phyloP scores from a whole-genome alignment of 2,329 filamentous ascomycete species.

The Alternaria brassicae region DNA sequence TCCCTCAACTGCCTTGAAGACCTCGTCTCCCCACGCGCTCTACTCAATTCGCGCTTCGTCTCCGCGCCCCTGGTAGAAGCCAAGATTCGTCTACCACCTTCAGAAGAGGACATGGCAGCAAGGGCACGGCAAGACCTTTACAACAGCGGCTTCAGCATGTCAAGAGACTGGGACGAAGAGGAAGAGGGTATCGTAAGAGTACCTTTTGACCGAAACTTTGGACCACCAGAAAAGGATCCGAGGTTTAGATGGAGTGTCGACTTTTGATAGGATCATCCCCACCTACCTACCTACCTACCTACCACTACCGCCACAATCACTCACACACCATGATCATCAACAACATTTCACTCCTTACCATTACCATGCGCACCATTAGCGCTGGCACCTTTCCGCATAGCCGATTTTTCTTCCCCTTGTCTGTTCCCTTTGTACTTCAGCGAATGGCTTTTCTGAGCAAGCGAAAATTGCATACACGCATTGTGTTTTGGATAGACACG shows the following conservation, averaged over 20 bases:
- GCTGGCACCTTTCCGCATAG: not conserved
- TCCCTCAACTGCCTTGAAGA: slow-evolving; percentile 51
- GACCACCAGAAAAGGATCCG: slow-evolving; percentile 46
- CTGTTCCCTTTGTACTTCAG: too few species aligned
- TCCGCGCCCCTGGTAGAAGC: slow-evolving; percentile 50
- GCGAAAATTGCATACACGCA: slow-evolving; percentile 5
- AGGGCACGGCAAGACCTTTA: slow-evolving; percentile 19
- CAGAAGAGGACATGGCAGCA: slow-evolving; percentile 38
- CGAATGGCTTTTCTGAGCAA: not conserved
- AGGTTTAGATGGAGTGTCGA: slow-evolving; percentile 54
- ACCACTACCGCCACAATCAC: not conserved
- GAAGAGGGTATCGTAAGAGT: slow-evolving; percentile 27
- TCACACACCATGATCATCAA: not conserved
- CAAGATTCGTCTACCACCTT: slow-evolving; percentile 46
- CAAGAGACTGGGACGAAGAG: slow-evolving; percentile 31
- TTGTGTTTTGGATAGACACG: slow-evolving; percentile 14
- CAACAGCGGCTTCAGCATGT: slow-evolving; percentile 29
- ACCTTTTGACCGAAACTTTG: slow-evolving; percentile 44
- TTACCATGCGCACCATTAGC: not conserved
- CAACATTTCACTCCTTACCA: not conserved
- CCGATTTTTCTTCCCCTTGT: not conserved
- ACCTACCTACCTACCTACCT: not conserved
- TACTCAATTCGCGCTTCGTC: slow-evolving; percentile 48
- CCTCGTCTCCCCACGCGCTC: slow-evolving; percentile 44
- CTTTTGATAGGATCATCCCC: slow-evolving; percentile 34